Conservation (phyloP, 805 yeast genomes). For the Nadsonia fulvescens region DNA sequence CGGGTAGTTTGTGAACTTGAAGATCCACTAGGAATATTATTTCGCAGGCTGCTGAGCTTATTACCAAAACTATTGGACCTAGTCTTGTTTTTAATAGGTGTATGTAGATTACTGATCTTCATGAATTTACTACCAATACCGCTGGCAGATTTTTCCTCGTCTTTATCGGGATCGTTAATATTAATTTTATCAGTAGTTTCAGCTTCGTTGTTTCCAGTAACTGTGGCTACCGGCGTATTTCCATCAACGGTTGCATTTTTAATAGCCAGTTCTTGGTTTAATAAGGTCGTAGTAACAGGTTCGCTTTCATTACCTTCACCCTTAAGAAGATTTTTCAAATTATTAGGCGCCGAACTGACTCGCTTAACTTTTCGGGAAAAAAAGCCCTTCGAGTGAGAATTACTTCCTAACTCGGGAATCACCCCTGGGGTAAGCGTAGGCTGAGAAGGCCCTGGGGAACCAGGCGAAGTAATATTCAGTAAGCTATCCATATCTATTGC, state of each 20-base stretch:
- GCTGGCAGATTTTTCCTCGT: too few species aligned
- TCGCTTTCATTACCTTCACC: conserved; percentile 1
- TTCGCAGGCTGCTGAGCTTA: conserved; percentile 1
- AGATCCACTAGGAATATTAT: conserved; percentile 1
- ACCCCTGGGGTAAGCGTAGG: neutral
- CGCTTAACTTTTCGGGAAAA: conserved; percentile 30
- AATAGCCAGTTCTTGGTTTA: neutral
- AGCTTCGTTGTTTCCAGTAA: conserved; percentile 10
- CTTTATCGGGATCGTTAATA: too few species aligned
- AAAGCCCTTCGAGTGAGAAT: conserved; percentile 11
- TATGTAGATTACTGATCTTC: too few species aligned
- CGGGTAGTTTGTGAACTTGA: conserved; percentile 6
- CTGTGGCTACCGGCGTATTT: conserved; percentile 7
- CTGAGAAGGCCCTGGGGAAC: too few species aligned
- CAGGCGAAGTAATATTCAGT: too few species aligned
- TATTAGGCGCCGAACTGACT: conserved; percentile 75
- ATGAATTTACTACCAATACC: too few species aligned
- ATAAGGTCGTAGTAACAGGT: conserved; percentile 1
- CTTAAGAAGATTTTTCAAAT: conserved; percentile 20
- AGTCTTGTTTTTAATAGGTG: conserved; percentile 1
- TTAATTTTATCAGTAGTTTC: too few species aligned
- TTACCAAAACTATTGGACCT: conserved; percentile 8
- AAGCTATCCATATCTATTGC: too few species aligned
- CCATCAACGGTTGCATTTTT: neutral
- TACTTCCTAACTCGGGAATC: neutral